Evolutionary conservation across 169 alveolate genomes (phyloP).

Genomic region (Eimeria brunetti): DNA sequence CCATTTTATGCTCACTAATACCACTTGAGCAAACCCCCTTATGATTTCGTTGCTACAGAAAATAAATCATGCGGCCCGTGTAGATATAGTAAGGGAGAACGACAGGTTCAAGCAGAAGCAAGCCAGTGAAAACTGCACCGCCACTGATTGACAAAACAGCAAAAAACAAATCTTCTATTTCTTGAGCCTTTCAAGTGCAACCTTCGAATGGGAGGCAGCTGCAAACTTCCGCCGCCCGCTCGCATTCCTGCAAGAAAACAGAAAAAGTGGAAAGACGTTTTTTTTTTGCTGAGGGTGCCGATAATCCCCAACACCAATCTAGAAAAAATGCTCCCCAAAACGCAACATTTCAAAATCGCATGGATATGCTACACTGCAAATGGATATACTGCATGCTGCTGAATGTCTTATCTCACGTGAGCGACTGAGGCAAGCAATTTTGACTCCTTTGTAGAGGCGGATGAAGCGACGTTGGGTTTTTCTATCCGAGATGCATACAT

Average conservation of each 20-base stretch:
- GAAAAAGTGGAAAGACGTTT: neutral
- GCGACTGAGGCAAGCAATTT: conserved; percentile 38
- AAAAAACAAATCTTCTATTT: neutral
- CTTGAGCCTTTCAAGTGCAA: conserved; percentile 12
- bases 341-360: neutral
- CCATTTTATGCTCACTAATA: neutral
- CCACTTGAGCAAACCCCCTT: neutral
- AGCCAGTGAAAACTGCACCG: neutral
- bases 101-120: too few species aligned
- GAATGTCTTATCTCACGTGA: neutral
- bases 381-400: neutral
- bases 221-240: conserved; percentile 47
- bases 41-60: neutral
- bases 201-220: conserved; percentile 65
- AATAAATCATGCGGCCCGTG: neutral
- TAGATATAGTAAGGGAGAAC: neutral
- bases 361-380: neutral
- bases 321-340: neutral
- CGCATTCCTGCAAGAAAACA: conserved; percentile 60
- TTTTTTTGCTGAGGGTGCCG: neutral
- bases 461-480: neutral
- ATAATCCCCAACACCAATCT: neutral
- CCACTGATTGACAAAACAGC: neutral
- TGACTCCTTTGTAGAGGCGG: conserved; percentile 57
- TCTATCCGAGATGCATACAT: conserved; percentile 67